Conservation (phyloP, 257 asterid species). For the Nicotiana otophora region DNA sequence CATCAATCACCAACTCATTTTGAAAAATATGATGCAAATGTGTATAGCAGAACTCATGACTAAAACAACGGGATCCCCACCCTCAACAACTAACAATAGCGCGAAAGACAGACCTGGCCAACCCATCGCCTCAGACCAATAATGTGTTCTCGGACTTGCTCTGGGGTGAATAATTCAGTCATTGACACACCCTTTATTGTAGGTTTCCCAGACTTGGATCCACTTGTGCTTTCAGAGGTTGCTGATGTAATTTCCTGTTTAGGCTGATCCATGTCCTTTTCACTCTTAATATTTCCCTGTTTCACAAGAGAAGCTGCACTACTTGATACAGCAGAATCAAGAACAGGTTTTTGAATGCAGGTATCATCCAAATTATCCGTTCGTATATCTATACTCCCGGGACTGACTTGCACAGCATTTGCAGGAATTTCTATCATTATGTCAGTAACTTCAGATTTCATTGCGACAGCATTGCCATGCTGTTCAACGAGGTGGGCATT, state of each 20-base stretch:
- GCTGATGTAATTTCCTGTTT: constrained; percentile 42
- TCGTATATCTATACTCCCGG: constrained; percentile 31
- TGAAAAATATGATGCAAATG: background rate
- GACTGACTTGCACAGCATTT: constrained; percentile 36
- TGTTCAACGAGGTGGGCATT: constrained; percentile 34
- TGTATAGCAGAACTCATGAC: background rate
- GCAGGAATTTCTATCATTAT: constrained; percentile 49
- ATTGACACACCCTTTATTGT: constrained; percentile 87
- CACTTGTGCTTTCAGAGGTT: constrained; percentile 49
- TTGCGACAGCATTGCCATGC: constrained; percentile 26
- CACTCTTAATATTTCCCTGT: constrained; percentile 48
- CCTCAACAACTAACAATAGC: background rate
- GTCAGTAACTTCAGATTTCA: constrained; percentile 50
- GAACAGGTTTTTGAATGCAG: constrained; percentile 39
- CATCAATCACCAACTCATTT: background rate
- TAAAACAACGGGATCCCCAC: no score
- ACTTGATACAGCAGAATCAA: constrained; percentile 30
- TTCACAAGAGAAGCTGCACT: constrained; percentile 33
- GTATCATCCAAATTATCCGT: constrained; percentile 42
- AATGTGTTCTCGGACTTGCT: constrained; percentile 82
- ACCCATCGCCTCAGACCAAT: constrained; percentile 89
- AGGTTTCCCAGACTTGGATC: constrained; percentile 88
- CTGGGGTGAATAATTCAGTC: constrained; percentile 92
- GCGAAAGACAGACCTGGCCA: constrained; percentile 72
- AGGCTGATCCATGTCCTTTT: constrained; percentile 51